Evolutionary conservation across 371 early-diverging fungal genomes (phyloP).

Genomic region (Zancudomyces culisetae): DNA sequence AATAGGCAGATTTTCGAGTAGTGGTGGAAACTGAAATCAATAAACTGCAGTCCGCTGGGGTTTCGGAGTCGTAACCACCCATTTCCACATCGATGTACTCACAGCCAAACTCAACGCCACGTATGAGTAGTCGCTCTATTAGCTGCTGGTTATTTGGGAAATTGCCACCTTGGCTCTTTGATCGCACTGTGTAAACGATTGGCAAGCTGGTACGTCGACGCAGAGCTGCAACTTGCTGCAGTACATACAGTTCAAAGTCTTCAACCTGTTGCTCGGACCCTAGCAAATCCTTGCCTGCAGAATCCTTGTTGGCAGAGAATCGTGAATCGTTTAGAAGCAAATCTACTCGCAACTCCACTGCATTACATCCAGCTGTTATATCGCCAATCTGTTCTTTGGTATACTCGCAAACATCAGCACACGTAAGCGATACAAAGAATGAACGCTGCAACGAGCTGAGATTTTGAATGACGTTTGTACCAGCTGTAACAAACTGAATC

Average conservation of each 20-base stretch:
- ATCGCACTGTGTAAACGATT: slow-evolving; percentile 83
- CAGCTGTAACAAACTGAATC: slow-evolving; percentile 36
- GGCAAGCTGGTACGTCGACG: slow-evolving; percentile 54
- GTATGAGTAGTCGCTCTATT: slow-evolving; percentile 35
- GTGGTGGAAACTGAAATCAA: background rate
- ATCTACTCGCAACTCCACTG: slow-evolving; percentile 87
- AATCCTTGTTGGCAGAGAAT: slow-evolving; percentile 16
- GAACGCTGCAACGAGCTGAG: slow-evolving; percentile 30
- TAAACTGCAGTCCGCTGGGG: slow-evolving; percentile 10
- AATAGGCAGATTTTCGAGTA: too few relatives aligned
- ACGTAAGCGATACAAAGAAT: slow-evolving; percentile 79
- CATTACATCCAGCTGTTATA: slow-evolving; percentile 63
- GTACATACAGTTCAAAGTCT: slow-evolving; percentile 40
- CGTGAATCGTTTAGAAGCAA: slow-evolving; percentile 29
- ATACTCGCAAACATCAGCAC: slow-evolving; percentile 38
- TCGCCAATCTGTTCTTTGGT: slow-evolving; percentile 28
- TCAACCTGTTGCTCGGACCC: too few relatives aligned
- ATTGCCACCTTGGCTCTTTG: slow-evolving; percentile 67
- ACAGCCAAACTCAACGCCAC: slow-evolving; percentile 71
- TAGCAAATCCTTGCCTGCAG: too few relatives aligned
- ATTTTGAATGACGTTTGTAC: slow-evolving; percentile 26
- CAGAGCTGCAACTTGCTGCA: slow-evolving; percentile 55
- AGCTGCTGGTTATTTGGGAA: slow-evolving; percentile 48
- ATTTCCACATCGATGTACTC: slow-evolving; percentile 90
- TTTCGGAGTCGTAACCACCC: too few relatives aligned